phyloP scores from a whole-genome alignment of 345 rosid genomes.

The Bruguiera parviflora region DNA sequence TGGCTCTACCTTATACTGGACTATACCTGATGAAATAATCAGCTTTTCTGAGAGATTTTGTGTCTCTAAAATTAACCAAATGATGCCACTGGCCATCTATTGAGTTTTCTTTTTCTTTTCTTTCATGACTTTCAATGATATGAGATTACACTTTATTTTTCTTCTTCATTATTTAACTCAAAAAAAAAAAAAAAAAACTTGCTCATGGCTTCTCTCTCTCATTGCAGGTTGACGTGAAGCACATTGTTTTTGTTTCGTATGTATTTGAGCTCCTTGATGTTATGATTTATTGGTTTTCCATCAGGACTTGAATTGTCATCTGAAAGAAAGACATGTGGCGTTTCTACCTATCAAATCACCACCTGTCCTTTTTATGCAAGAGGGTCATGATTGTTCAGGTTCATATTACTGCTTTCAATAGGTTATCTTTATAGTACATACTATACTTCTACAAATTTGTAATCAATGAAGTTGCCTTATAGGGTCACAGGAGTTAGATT shows the following conservation, averaged over 20 bases:
- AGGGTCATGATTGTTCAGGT: constrained; percentile 32
- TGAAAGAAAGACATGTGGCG: constrained; percentile 41
- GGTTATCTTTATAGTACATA: neutral
- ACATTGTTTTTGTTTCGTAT: neutral
- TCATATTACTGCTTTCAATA: constrained; percentile 5
- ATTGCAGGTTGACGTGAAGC: neutral
- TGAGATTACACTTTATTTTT: too few relatives aligned
- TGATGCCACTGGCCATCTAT: neutral
- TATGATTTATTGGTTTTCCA: constrained; percentile 5
- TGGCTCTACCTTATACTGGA: neutral
- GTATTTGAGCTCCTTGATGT: neutral
- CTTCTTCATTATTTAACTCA: neutral
- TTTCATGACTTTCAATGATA: neutral
- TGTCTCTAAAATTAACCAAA: neutral
- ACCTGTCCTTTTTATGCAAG: constrained; percentile 52
- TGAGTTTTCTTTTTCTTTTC: neutral
- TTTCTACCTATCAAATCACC: constrained; percentile 56
- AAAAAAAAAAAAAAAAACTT: too few relatives aligned
- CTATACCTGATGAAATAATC: too few relatives aligned
- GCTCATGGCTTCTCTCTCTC: neutral
- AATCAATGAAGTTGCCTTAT: constrained; percentile 5
- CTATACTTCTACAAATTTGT: neutral
- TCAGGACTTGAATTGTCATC: constrained; percentile 55
- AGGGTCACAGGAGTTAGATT: constrained; percentile 33
- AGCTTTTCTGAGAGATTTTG: neutral